These are phyloP conservation scores for Lecanoromycetidae sp. DNA, from an alignment of 2,329 filamentous ascomycete species.

Conservation along the genomic window DNA sequence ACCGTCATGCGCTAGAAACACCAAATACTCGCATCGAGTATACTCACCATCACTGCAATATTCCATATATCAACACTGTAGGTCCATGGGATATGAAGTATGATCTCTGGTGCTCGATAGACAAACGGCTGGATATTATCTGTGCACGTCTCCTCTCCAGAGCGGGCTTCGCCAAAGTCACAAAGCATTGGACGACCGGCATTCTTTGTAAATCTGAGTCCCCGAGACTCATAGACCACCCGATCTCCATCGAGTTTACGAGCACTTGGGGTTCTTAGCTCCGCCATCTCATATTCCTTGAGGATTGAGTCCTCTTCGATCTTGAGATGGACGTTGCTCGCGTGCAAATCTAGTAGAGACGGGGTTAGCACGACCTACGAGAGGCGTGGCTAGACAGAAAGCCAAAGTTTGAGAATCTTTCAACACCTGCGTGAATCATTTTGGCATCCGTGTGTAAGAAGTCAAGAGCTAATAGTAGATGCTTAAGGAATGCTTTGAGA, in stretches of 20 bases:
- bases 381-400: background rate
- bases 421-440: slow-evolving; percentile 22
- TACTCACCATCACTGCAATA: slow-evolving; percentile 18
- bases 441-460: slow-evolving; percentile 22
- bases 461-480: slow-evolving; percentile 22
- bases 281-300: slow-evolving; percentile 11
- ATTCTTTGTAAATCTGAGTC: slow-evolving; percentile 3
- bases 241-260: slow-evolving; percentile 12
- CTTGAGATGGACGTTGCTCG: slow-evolving; percentile 9
- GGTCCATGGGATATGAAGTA: slow-evolving; percentile 17
- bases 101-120: slow-evolving; percentile 20
- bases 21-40: background rate
- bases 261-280: slow-evolving; percentile 11
- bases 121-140: slow-evolving; percentile 18
- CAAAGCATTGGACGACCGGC: slow-evolving; percentile 13
- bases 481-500: slow-evolving; percentile 19
- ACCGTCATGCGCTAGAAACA: background rate
- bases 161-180: slow-evolving; percentile 18
- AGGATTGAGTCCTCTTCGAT: slow-evolving; percentile 16
- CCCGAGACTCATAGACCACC: slow-evolving; percentile 15
- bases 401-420: background rate
- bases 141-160: background rate
- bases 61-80: slow-evolving; percentile 22
- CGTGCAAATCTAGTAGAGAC: background rate
- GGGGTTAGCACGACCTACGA: background rate